Conservation (phyloP, 2,329 filamentous ascomycete genomes). For the Beauveria rudraprayagi region DNA sequence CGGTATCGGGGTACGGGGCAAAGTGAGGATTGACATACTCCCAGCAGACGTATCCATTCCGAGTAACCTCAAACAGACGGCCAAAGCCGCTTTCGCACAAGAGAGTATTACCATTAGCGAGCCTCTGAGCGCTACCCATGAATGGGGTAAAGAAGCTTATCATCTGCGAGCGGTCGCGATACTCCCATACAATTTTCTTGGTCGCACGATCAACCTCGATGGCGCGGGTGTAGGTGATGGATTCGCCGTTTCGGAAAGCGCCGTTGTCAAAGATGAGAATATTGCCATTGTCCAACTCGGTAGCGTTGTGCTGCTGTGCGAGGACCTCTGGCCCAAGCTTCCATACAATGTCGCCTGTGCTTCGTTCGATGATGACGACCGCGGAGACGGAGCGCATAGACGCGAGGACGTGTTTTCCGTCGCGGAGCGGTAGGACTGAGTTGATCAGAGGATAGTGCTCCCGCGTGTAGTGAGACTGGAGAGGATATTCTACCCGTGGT, state of each 20-base stretch:
- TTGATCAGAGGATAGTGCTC: constrained; percentile 26
- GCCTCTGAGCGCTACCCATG: constrained; percentile 23
- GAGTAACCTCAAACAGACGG: constrained; percentile 20
- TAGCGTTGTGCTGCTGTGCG: constrained; percentile 24
- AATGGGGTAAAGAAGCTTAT: constrained; percentile 24
- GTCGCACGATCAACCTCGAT: constrained; percentile 20
- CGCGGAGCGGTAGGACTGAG: constrained; percentile 20
- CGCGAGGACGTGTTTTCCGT: constrained; percentile 20
- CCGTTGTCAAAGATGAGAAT: constrained; percentile 25
- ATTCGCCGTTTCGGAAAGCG: constrained; percentile 21
- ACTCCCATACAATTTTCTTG: constrained; percentile 22
- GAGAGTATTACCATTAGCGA: constrained; percentile 21
- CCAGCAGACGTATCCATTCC: constrained; percentile 21
- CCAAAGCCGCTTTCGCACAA: constrained; percentile 23
- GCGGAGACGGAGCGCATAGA: constrained; percentile 22
- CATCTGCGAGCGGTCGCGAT: constrained; percentile 22
- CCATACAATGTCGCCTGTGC: constrained; percentile 22
- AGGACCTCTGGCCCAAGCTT: constrained; percentile 17
- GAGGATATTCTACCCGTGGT: constrained; percentile 20
- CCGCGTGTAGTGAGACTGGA: constrained; percentile 23
- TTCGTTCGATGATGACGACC: constrained; percentile 21
- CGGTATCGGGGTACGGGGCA: constrained; percentile 18
- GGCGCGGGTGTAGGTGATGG: constrained; percentile 20
- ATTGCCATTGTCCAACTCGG: constrained; percentile 22
- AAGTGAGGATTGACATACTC: constrained; percentile 24